Evolutionary conservation across 805 yeast genomes (phyloP).

Genomic region (Hanseniaspora mollemarum): DNA sequence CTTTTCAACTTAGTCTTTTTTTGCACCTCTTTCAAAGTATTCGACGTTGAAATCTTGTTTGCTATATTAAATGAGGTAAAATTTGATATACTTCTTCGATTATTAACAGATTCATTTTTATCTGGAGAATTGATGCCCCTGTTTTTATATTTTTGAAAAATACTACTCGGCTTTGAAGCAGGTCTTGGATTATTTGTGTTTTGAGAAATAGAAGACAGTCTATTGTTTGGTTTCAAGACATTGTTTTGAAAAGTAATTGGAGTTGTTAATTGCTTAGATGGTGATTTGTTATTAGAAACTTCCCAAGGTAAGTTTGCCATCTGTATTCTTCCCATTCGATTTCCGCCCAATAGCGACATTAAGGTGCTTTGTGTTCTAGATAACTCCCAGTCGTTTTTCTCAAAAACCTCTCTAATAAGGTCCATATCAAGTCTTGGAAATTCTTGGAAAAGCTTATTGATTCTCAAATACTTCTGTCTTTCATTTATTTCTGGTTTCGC

Average conservation of each 20-base stretch:
- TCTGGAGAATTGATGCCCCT: conserved; percentile 6
- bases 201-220: not conserved
- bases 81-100: conserved; percentile 1
- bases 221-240: not conserved
- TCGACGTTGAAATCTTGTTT: not conserved
- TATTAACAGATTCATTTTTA: not conserved
- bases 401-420: conserved; percentile 10
- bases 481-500: conserved; percentile 6
- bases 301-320: conserved; percentile 10
- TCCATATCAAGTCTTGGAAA: conserved; percentile 15
- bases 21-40: no score
- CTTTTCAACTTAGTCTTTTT: conserved; percentile 12
- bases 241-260: not conserved
- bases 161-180: not conserved
- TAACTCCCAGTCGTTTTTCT: conserved; percentile 5
- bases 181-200: not conserved
- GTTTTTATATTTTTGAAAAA: conserved; percentile 14
- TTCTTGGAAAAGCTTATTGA: conserved; percentile 10
- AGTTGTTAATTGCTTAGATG: not conserved
- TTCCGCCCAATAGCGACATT: not conserved
- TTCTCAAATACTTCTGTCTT: conserved; percentile 14
- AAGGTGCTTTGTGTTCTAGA: not conserved
- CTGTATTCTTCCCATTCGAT: conserved; percentile 2
- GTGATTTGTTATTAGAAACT: not conserved
- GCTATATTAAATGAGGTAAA: not conserved